A percentile compares a stretch with the other conserved stretches of the same genome.
Evolutionary conservation across 2,329 filamentous ascomycete species (phyloP).

Genomic region (Diaporthe sp.): DNA sequence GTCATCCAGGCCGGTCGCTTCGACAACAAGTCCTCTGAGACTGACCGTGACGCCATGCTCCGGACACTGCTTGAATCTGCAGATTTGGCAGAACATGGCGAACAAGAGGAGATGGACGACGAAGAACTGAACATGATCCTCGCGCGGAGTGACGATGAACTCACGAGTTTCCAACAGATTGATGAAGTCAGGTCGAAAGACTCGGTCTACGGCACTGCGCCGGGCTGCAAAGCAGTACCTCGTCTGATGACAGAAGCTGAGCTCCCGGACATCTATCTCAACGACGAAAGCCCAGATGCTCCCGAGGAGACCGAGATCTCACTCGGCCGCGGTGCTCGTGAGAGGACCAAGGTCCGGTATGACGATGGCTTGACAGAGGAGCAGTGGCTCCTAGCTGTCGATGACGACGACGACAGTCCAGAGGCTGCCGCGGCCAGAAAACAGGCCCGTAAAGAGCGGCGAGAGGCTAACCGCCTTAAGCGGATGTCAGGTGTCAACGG

Average conservation of each 20-base stretch:
- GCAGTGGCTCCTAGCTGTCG: slow-evolving; percentile 98
- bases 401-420: slow-evolving; percentile 94
- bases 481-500: slow-evolving; percentile 54
- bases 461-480: slow-evolving; percentile 82
- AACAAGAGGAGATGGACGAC: slow-evolving; percentile 98
- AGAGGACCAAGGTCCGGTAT: slow-evolving; percentile 94
- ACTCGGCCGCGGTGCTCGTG: slow-evolving; percentile 90
- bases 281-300: slow-evolving; percentile 87
- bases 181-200: slow-evolving; percentile 80
- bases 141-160: slow-evolving; percentile 87
- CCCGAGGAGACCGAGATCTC: slow-evolving; percentile 79
- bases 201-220: slow-evolving; percentile 77
- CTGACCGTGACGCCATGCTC: slow-evolving; percentile 96
- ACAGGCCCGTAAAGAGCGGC: slow-evolving; percentile 84
- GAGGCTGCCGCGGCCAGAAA: slow-evolving; percentile 95
- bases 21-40: slow-evolving; percentile 99
- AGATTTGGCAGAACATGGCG: slow-evolving; percentile 75
- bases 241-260: slow-evolving; percentile 91
- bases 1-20: slow-evolving; percentile 99
- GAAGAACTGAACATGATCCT: slow-evolving; percentile 97
- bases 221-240: slow-evolving; percentile 74
- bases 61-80: slow-evolving; percentile 92
- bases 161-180: slow-evolving; percentile 83
- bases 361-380: slow-evolving; percentile 98
- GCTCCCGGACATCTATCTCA: slow-evolving; percentile 93